These are phyloP conservation scores for Populus hybrid DNA, from an alignment of 441 rosid species.

Conservation along the genomic window DNA sequence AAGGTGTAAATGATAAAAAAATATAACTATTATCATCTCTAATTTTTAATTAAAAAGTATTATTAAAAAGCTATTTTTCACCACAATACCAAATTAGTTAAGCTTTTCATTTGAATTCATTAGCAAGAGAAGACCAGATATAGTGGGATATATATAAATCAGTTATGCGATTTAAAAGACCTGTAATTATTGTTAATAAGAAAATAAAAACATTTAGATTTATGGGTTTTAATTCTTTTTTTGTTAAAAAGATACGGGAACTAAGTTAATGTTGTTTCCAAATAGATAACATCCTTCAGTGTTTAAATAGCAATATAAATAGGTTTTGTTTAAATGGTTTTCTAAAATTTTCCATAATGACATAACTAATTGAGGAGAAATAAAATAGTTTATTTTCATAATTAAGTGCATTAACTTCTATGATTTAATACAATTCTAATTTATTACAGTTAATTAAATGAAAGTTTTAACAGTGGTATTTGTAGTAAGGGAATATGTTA, in stretches of 20 bases:
- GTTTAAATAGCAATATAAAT: neutral
- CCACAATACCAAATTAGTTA: neutral
- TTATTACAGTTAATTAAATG: neutral
- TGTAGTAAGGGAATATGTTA: neutral
- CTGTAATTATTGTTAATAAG: neutral
- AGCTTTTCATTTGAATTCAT: neutral
- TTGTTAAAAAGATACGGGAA: no score
- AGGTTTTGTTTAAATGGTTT: neutral
- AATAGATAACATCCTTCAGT: no score
- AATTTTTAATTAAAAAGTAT: no score
- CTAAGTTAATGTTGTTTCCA: neutral
- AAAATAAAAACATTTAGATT: neutral
- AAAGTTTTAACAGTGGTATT: no score
- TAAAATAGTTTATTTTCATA: neutral
- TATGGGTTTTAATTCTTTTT: no score
- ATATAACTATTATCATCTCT: no score
- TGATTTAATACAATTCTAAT: neutral
- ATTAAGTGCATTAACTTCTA: neutral
- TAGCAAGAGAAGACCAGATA: neutral
- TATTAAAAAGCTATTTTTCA: neutral
- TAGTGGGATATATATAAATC: no score
- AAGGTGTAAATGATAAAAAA: no score
- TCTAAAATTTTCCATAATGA: neutral
- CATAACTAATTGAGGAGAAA: neutral
- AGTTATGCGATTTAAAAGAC: neutral